phyloP scores from a whole-genome alignment of 345 rosid genomes.

The Melaleuca quinquenervia region DNA sequence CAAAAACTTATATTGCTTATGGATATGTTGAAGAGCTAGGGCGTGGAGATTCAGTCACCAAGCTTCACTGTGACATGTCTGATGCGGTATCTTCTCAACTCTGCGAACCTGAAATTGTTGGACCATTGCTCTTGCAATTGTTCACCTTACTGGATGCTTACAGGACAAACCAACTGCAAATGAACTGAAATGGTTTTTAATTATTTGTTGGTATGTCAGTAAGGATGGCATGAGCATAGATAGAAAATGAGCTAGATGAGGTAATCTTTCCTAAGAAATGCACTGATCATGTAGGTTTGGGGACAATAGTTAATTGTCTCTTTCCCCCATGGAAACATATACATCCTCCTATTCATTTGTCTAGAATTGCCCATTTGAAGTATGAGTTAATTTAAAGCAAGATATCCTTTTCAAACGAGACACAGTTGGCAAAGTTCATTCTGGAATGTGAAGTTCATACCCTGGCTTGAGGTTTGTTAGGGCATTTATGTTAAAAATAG shows the following conservation, averaged over 20 bases:
- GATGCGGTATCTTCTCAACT: conserved; percentile 51
- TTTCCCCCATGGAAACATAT: neutral
- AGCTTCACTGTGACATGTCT: conserved; percentile 85
- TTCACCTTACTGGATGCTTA: neutral
- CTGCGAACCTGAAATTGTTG: neutral
- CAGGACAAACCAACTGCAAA: neutral
- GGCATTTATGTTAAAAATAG: neutral
- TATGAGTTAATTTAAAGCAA: neutral
- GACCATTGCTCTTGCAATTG: neutral
- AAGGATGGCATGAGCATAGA: neutral
- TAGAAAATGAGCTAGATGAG: neutral
- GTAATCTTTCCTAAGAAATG: neutral
- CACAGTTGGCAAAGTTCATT: neutral
- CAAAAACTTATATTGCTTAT: conserved; percentile 73
- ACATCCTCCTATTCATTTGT: neutral
- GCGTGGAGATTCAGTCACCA: conserved; percentile 85
- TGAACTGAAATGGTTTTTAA: neutral
- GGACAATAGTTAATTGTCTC: neutral
- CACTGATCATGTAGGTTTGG: neutral
- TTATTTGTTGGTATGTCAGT: neutral
- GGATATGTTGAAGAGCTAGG: conserved; percentile 61
- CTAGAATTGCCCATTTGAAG: neutral
- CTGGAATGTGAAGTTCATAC: neutral
- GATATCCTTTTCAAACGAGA: neutral
- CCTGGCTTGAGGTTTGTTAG: neutral